Evolutionary conservation across 495 filamentous ascomycete species (phyloP).

Genomic region (Podospora australis): DNA sequence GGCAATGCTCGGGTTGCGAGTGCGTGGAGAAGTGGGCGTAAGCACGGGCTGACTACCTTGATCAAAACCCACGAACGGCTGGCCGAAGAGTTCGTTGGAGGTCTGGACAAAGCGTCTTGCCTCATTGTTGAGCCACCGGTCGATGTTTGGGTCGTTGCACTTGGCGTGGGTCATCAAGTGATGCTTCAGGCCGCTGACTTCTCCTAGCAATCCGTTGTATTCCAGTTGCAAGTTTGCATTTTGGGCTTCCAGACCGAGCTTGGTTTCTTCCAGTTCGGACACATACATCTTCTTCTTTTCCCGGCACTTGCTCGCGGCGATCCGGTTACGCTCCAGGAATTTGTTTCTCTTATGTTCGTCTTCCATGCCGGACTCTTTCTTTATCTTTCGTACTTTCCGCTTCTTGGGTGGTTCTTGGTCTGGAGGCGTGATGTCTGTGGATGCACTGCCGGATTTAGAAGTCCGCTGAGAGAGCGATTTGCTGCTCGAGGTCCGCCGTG

Average conservation of each 20-base stretch:
- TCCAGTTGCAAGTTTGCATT: conserved; percentile 32
- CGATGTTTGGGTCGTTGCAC: conserved; percentile 49
- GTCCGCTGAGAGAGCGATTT: conserved; percentile 19
- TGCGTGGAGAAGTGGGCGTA: conserved; percentile 10
- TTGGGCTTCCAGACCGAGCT: conserved; percentile 31
- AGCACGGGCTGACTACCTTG: neutral
- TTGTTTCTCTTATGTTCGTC: conserved; percentile 32
- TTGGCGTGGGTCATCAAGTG: conserved; percentile 53
- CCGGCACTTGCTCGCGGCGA: conserved; percentile 81
- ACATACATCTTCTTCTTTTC: conserved; percentile 80
- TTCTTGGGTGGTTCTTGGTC: conserved; percentile 17
- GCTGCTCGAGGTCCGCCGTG: conserved; percentile 19
- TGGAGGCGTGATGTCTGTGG: conserved; percentile 22
- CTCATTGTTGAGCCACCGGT: conserved; percentile 41
- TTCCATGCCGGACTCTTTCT: conserved; percentile 8
- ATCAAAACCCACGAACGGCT: neutral
- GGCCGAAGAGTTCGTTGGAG: conserved; percentile 24
- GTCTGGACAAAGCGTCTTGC: conserved; percentile 36
- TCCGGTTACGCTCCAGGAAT: conserved; percentile 72
- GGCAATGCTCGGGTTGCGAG: conserved; percentile 19
- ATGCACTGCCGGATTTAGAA: conserved; percentile 15
- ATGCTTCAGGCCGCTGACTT: conserved; percentile 50
- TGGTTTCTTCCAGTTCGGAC: conserved; percentile 49
- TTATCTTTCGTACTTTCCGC: conserved; percentile 11
- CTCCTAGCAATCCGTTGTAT: conserved; percentile 34